phyloP scores from a whole-genome alignment of 2,329 filamentous ascomycete genomes.

The Penicillium griseofulvum region DNA sequence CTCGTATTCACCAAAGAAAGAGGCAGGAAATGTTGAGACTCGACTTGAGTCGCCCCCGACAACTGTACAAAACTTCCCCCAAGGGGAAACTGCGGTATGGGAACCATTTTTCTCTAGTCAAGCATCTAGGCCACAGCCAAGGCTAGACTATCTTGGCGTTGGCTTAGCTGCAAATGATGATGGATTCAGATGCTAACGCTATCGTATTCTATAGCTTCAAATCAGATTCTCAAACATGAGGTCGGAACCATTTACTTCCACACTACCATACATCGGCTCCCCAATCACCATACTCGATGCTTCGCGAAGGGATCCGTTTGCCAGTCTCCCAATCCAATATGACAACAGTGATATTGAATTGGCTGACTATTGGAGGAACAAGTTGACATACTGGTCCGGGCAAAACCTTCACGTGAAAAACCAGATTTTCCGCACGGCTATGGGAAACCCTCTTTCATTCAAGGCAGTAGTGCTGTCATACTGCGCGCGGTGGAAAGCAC shows the following conservation, averaged over 20 bases:
- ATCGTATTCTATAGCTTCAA: conserved; percentile 12
- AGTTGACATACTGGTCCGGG: conserved; percentile 43
- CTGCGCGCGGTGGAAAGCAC: conserved; percentile 38
- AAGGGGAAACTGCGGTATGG: conserved; percentile 23
- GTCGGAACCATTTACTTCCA: conserved; percentile 7
- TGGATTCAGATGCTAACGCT: conserved; percentile 1
- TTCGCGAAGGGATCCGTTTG: conserved; percentile 34
- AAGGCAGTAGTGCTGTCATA: conserved; percentile 39
- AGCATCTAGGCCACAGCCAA: neutral
- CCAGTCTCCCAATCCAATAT: conserved; percentile 27
- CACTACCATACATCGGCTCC: conserved; percentile 15
- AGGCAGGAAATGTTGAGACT: conserved; percentile 7
- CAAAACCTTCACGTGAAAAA: conserved; percentile 40
- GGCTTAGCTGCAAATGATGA: neutral
- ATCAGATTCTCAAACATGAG: conserved; percentile 14
- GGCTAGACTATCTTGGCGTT: neutral
- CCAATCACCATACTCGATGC: conserved; percentile 28
- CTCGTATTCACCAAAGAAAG: conserved; percentile 6
- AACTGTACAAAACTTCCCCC: neutral
- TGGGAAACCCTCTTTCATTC: conserved; percentile 36
- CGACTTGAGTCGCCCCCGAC: neutral
- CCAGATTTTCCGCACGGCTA: conserved; percentile 35
- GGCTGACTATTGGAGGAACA: conserved; percentile 36
- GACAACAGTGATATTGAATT: conserved; percentile 33
- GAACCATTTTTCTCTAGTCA: neutral